Evolutionary conservation across 179 eudicot genomes (phyloP).

Genomic region (Dionaea muscipula): DNA sequence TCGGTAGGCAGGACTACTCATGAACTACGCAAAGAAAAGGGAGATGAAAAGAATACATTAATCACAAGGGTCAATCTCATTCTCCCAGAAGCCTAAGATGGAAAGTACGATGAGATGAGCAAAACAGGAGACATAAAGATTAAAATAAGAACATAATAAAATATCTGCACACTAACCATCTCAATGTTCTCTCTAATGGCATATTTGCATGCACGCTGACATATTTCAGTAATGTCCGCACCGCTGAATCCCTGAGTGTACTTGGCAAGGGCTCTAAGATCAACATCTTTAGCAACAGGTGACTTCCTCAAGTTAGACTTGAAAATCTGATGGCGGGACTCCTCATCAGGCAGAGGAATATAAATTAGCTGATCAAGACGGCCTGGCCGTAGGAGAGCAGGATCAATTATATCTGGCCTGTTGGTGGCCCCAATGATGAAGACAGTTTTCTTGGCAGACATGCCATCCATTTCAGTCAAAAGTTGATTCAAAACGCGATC

Average conservation of each 20-base stretch:
- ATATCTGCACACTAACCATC: constrained; percentile 26
- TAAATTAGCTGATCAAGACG: constrained; percentile 80
- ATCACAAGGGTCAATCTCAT: too few species aligned
- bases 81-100: too few species aligned
- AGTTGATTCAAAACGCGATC: constrained; percentile 77
- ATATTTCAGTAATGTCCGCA: constrained; percentile 77
- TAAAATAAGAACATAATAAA: neutral
- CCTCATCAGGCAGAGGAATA: constrained; percentile 79
- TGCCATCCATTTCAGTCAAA: constrained; percentile 79
- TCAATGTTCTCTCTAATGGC: constrained; percentile 78
- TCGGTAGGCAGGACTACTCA: too few species aligned
- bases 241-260: constrained; percentile 87
- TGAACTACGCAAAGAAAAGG: too few species aligned
- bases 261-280: constrained; percentile 56
- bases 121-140: too few species aligned
- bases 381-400: constrained; percentile 71
- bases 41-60: too few species aligned
- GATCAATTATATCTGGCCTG: constrained; percentile 74
- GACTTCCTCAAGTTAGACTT: constrained; percentile 67
- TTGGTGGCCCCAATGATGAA: constrained; percentile 78
- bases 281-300: constrained; percentile 66
- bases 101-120: too few species aligned
- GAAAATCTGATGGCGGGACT: constrained; percentile 56
- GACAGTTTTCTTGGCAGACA: constrained; percentile 74
- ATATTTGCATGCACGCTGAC: constrained; percentile 81